phyloP scores from a whole-genome alignment of 768 basidiomycete species.

The Calocybe indica region DNA sequence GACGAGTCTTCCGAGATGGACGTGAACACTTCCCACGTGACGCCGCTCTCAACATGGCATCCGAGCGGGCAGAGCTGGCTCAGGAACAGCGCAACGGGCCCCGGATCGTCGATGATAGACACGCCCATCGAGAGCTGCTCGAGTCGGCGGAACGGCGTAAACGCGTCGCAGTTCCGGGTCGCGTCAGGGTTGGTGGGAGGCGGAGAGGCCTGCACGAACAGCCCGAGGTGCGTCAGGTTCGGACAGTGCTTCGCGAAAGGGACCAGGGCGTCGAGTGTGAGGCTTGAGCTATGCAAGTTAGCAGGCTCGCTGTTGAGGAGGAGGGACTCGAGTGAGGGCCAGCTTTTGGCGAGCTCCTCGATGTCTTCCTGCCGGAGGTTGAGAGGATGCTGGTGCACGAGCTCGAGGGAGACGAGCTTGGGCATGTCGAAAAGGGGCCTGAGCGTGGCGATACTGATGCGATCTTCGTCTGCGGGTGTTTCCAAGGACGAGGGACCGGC shows the following conservation, averaged over 20 bases:
- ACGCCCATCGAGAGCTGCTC: slow-evolving; percentile 42
- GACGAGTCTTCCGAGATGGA: slow-evolving; percentile 6
- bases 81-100: slow-evolving; percentile 44
- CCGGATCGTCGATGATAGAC: slow-evolving; percentile 37
- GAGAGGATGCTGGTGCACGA: slow-evolving; percentile 33
- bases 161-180: slow-evolving; percentile 6
- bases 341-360: slow-evolving; percentile 36
- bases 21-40: slow-evolving; percentile 38
- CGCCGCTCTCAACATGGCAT: slow-evolving; percentile 37
- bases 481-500: slow-evolving; percentile 3
- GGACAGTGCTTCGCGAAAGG: slow-evolving; percentile 36
- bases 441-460: slow-evolving; percentile 25
- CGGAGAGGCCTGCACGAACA: slow-evolving; percentile 30
- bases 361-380: slow-evolving; percentile 35
- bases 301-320: slow-evolving; percentile 42
- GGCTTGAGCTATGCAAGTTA: slow-evolving; percentile 17
- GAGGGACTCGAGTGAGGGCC: slow-evolving; percentile 39
- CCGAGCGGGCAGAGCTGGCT: slow-evolving; percentile 41
- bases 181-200: slow-evolving; percentile 8
- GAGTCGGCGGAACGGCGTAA: slow-evolving; percentile 25
- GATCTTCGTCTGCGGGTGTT: slow-evolving; percentile 12
- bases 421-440: slow-evolving; percentile 29
- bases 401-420: slow-evolving; percentile 26
- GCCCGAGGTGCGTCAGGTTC: slow-evolving; percentile 31
- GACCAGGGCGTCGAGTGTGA: slow-evolving; percentile 32